Base-by-base conservation (phyloP, 495 filamentous ascomycete genomes). In the Polyplosphaeria fusca region DNA sequence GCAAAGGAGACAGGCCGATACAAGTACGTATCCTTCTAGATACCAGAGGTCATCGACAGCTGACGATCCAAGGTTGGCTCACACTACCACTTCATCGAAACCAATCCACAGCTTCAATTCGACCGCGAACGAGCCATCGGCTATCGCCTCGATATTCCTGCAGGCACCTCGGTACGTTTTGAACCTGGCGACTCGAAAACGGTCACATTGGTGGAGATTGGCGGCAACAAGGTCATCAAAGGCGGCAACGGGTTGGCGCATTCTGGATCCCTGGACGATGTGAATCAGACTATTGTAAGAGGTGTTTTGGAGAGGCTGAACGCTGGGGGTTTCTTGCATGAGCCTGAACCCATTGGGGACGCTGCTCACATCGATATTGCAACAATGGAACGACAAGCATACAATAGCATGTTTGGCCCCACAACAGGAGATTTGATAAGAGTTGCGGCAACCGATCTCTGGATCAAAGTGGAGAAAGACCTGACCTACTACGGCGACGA, bases 1-100 rank as follows among this genome's bases (percentile, higher is more conserved):
- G 87, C 68, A 89, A 83, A 54, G 94, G 93, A 2, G 94, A 97
- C 72, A 75, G 93, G 28, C 92, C 93, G 12, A 86, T 96, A 58
- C 91, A 95, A 80, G 86, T 91, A 55, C 5, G 53, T 13, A 14
- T 1, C n/a, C n/a, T n/a, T n/a, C n/a, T n/a, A n/a, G n/a, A n/a
- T n/a, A n/a, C n/a, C n/a, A n/a, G n/a, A n/a, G n/a, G n/a, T n/a
- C n/a, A n/a, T n/a, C n/a, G n/a, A n/a, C n/a, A n/a, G n/a, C n/a
- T 4, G 14, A 22, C 1, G 16, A 13, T 3, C 32, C 12, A 39
- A 87, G 82, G 78, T 91, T 59, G 93, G 93, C 18, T 95, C 89
- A 52, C 93, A 98, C 70, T 98, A 97, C 72, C 91, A 97, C 72
- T 90, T 98, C 70, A 81, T 96, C 65, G 93, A 98, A 76, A 86